These are phyloP conservation scores for Vitis labrusca DNA, from an alignment of 164 flowering plant species.

Conservation along the genomic window DNA sequence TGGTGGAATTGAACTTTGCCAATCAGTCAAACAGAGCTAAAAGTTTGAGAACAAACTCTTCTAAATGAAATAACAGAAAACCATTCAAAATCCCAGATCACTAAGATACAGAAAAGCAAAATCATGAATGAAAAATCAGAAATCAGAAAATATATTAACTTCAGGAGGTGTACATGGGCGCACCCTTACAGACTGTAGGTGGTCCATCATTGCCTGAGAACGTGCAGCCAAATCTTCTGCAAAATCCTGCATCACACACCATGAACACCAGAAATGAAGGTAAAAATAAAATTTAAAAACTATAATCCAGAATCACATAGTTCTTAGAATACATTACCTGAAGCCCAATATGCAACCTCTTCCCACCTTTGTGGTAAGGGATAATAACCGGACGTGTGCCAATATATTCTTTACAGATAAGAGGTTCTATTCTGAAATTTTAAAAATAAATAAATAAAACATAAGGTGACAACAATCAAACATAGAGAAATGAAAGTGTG, in stretches of 20 bases:
- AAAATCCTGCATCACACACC: slow-evolving; percentile 65
- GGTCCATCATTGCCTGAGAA: slow-evolving; percentile 57
- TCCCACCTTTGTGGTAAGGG: slow-evolving; percentile 97
- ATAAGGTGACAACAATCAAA: too few relatives aligned
- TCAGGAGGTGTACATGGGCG: slow-evolving; percentile 4
- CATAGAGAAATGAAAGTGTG: background rate
- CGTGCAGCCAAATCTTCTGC: slow-evolving; percentile 72
- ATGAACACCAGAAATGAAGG: slow-evolving; percentile 8
- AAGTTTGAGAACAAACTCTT: too few relatives aligned
- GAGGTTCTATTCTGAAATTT: slow-evolving; percentile 84
- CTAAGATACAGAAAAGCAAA: background rate
- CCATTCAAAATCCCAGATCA: background rate
- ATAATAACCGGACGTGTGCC: slow-evolving; percentile 75
- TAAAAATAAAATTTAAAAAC: background rate
- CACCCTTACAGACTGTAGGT: slow-evolving; percentile 59
- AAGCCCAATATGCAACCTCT: slow-evolving; percentile 85
- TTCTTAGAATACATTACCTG: slow-evolving; percentile 48
- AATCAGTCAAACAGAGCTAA: too few relatives aligned
- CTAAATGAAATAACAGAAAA: background rate
- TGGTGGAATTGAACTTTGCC: too few relatives aligned
- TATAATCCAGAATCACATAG: background rate
- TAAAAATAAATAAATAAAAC: background rate
- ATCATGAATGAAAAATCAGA: background rate
- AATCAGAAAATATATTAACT: background rate
- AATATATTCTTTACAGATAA: slow-evolving; percentile 76